A percentile compares a stretch with the other conserved stretches of the same genome.
Conservation (phyloP, 371 early-diverging fungal genomes). For the Mortierella sp. region DNA sequence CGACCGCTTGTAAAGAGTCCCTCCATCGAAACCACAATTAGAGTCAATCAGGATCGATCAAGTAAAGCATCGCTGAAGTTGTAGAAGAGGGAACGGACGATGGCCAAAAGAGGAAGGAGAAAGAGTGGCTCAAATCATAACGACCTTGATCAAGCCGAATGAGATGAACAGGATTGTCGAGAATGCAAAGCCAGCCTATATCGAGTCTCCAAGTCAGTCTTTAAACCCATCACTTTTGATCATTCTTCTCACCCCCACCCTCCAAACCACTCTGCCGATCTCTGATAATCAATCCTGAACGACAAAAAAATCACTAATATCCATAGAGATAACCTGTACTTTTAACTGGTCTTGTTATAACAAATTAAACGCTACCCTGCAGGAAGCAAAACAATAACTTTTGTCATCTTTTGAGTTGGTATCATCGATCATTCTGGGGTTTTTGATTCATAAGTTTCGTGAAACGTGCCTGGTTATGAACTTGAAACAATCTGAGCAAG, state of each 20-base stretch:
- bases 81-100: neutral
- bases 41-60: neutral
- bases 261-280: neutral
- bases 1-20: conserved; percentile 47
- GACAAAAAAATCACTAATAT: conserved; percentile 3
- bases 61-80: neutral
- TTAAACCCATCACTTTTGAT: neutral
- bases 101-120: neutral
- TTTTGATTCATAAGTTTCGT: too few relatives aligned
- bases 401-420: too few relatives aligned
- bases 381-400: conserved; percentile 34
- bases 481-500: too few relatives aligned
- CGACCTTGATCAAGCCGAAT: conserved; percentile 48
- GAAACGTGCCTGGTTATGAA: too few relatives aligned
- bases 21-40: neutral
- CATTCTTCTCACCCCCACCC: neutral
- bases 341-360: conserved; percentile 28
- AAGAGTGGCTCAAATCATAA: conserved; percentile 4
- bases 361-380: conserved; percentile 31
- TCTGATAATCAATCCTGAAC: conserved; percentile 8
- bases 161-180: conserved; percentile 9
- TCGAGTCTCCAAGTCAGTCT: neutral
- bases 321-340: conserved; percentile 28
- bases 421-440: too few relatives aligned
- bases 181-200: neutral